Evolutionary conservation across 768 basidiomycete species (phyloP), one percentile per base, ranked within the genome.

Genomic region (Tricholoma bakamatsutake): DNA sequence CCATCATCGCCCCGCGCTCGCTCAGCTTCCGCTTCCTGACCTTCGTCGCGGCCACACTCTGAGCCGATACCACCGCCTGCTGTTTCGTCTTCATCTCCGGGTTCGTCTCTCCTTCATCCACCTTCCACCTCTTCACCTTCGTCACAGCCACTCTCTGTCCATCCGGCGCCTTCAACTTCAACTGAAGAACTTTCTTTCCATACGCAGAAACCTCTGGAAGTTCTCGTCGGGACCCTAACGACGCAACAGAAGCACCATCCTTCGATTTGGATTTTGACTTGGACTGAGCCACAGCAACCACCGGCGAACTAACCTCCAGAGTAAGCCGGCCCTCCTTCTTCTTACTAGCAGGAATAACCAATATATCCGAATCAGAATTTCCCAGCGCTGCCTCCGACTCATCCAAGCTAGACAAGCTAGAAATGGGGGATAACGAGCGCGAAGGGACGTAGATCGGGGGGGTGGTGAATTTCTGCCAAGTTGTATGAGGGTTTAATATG

Each of bases 101-200:
- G 2, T 24, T 24, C 21, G 21, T 24, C 21, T 24, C 21, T 24
- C 21, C 2, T 21, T 57, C 49, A 31, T 50, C 52, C 10, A 57
- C 51, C 53, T 73, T 73, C 10, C 71, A 58, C 50, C 69, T 73
- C 60, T 65, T 71, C 4, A 73, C 62, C 43, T 67, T 59, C 10
- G 72, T 73, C 18, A 61, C 48, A n/a, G 72, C 71, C 24, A 50
- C 61, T 34, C 67, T 73, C 28, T 56, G 58, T 3, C 50, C 52
- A 13, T 53, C 37, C 12, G 57, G 57, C 24, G 28, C 54, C 49
- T 51, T 53, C 39, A 55, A 47, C 15, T 60, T 62, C 10, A 57
- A 46, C 15, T 54, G 28, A 18, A 59, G 54, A 13, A 61, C 27
- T 60, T 57, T 63, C 51, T 61, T 56, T 50, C 57, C 31, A 46